phyloP scores from a whole-genome alignment of 2,329 filamentous ascomycete genomes.

The Orbilia javanica region DNA sequence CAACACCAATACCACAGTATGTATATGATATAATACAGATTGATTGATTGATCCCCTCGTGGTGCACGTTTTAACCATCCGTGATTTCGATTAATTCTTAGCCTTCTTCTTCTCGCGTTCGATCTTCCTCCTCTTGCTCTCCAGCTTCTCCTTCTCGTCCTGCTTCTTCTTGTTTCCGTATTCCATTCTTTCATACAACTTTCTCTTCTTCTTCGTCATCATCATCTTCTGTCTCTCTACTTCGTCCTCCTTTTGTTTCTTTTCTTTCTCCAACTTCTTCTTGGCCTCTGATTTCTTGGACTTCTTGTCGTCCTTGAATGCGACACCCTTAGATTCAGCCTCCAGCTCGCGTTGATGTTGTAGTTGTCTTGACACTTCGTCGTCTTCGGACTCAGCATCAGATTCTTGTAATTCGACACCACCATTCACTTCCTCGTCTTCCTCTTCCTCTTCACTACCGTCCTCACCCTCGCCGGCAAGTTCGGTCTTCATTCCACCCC shows the following conservation, averaged over 20 bases:
- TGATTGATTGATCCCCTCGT: constrained; percentile 11
- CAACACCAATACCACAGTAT: constrained; percentile 51
- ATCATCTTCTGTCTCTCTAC: constrained; percentile 95
- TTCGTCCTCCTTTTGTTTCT: constrained; percentile 79
- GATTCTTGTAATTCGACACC: constrained; percentile 65
- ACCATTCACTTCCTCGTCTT: constrained; percentile 64
- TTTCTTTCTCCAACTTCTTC: constrained; percentile 74
- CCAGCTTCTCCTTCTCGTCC: constrained; percentile 85
- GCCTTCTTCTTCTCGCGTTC: constrained; percentile 70
- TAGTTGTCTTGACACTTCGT: constrained; percentile 69
- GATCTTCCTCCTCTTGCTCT: constrained; percentile 89
- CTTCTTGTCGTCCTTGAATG: constrained; percentile 69
- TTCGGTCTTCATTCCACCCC: constrained; percentile 66
- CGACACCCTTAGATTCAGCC: constrained; percentile 84
- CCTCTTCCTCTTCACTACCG: constrained; percentile 67
- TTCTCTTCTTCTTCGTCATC: constrained; percentile 97
- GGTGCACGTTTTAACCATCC: not conserved
- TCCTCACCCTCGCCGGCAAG: constrained; percentile 69
- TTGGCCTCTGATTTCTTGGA: constrained; percentile 74
- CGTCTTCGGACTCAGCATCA: constrained; percentile 66
- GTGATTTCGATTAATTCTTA: constrained; percentile 31
- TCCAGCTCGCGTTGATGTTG: constrained; percentile 91
- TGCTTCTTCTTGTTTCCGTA: constrained; percentile 95
- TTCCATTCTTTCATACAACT: constrained; percentile 97
- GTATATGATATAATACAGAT: constrained; percentile 46